Base-by-base conservation (phyloP, 78 protist genomes). In the Protostelium mycophagum region DNA sequence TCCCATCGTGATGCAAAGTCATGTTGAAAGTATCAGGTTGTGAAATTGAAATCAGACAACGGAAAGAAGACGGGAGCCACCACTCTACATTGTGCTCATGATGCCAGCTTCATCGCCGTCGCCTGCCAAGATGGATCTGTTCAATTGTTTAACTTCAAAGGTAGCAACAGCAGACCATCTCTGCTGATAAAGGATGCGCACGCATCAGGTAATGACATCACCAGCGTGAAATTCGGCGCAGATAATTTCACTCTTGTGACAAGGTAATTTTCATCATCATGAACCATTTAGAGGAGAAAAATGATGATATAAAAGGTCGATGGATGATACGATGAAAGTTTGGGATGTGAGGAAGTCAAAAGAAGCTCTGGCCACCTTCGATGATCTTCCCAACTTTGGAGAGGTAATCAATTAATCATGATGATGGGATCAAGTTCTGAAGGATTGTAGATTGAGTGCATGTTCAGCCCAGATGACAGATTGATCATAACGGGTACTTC, bases 401-500 rank as follows among this genome's bases (percentile, higher is more conserved):
- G n/a, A 36, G 37, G 35, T 38, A 1, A 36, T 5, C 10, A 25
- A 34, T 28, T 85, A 51, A 51, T 51, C 16, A 25, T 16, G 73
- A 51, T 51, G 73, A 35, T 85, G 35, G 10, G 9, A 34, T 87
- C 35, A 34, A 28, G 73, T 31, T 10, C 5, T 84, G 28, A 38
- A 34, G 35, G 31, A 37, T 28, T 39, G 37, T 92, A 89, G n/a
- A 84, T 90, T 34, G 89, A 92, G 10, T 38, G 88, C 37, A 63
- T 83, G 0, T 93, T 88, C 83, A 91, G 95, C 28, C 94, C 95
- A 1, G 90, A 63, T 63, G 96, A 92, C 83, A 51, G 93, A 28
- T 38, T 91, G 16, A 85, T 96, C 0, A 86, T 91, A 0, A 91
- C 95, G 5, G 97, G 97, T 16, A 93, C 97, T 0, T 87, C 95